phyloP scores from a whole-genome alignment of 805 yeast species.

The Cephaloascus albidus region DNA sequence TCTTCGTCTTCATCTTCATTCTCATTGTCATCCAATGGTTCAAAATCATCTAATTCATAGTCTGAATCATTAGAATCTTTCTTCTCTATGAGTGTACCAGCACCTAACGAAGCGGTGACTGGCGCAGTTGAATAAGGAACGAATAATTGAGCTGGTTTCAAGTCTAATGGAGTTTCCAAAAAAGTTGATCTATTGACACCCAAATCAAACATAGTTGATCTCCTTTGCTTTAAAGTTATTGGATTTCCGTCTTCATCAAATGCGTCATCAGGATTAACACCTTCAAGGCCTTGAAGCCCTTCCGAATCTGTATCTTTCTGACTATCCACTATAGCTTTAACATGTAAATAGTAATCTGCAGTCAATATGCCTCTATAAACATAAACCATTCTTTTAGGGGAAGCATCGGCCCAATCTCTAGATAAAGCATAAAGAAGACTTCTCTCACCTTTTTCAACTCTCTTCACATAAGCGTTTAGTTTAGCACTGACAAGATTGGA shows the following conservation, averaged over 20 bases:
- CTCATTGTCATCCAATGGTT: conserved; percentile 27
- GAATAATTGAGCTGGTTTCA: conserved; percentile 32
- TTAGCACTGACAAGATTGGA: conserved; percentile 78
- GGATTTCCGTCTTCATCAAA: conserved; percentile 1
- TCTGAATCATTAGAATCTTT: conserved; percentile 20
- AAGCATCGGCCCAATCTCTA: conserved; percentile 87
- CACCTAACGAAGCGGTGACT: conserved; percentile 56
- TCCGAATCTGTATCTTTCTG: conserved; percentile 23
- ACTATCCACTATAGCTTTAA: conserved; percentile 50
- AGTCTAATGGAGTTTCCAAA: conserved; percentile 24
- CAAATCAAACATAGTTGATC: conserved; percentile 45
- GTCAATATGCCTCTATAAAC: conserved; percentile 74
- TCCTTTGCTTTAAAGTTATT: conserved; percentile 26
- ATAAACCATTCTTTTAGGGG: conserved; percentile 84
- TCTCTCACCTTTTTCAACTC: conserved; percentile 77
- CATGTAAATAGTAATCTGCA: conserved; percentile 67
- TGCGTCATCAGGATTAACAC: conserved; percentile 4
- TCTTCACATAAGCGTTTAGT: conserved; percentile 74
- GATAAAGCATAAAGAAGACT: conserved; percentile 64
- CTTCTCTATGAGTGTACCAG: conserved; percentile 1
- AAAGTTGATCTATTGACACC: conserved; percentile 35
- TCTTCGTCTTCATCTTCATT: conserved; percentile 5
- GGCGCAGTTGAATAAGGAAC: conserved; percentile 75
- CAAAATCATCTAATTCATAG: conserved; percentile 39
- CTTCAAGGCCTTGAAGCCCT: conserved; percentile 9